Percentiles rank a stretch among this genome's conserved stretches.
Conservation (phyloP, 2,329 filamentous ascomycete genomes). For the Sordariomycetes sp. region DNA sequence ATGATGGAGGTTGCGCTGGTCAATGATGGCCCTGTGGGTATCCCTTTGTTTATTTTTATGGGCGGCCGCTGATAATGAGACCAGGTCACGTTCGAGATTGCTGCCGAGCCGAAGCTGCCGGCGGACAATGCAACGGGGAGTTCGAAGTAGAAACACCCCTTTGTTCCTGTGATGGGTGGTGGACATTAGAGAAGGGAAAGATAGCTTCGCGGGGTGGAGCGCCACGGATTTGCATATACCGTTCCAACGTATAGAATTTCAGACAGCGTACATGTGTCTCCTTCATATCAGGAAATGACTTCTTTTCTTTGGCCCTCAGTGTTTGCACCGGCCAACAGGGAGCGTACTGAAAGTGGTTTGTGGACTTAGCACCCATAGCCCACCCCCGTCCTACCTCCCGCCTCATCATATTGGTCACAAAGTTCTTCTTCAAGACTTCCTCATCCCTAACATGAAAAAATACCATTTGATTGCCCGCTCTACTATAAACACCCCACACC, state of each 20-base stretch:
- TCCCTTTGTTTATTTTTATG: background rate
- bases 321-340: too few relatives aligned
- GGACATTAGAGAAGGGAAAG: background rate
- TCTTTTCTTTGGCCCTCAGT: too few relatives aligned
- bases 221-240: too few relatives aligned
- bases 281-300: too few relatives aligned
- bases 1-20: slow-evolving; percentile 97
- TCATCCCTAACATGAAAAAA: background rate
- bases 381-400: background rate
- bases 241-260: too few relatives aligned
- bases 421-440: background rate
- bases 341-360: too few relatives aligned
- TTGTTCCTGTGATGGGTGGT: background rate
- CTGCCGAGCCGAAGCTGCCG: slow-evolving; percentile 4
- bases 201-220: background rate
- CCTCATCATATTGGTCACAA: background rate
- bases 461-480: background rate
- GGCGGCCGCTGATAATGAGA: background rate
- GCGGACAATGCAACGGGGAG: background rate
- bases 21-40: slow-evolving; percentile 64
- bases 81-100: slow-evolving; percentile 14
- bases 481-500: background rate
- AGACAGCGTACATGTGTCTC: too few relatives aligned
- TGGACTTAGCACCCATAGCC: too few relatives aligned
- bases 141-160: background rate